phyloP scores from a whole-genome alignment of 2,329 filamentous ascomycete genomes.

The Aspergillus sp. region DNA sequence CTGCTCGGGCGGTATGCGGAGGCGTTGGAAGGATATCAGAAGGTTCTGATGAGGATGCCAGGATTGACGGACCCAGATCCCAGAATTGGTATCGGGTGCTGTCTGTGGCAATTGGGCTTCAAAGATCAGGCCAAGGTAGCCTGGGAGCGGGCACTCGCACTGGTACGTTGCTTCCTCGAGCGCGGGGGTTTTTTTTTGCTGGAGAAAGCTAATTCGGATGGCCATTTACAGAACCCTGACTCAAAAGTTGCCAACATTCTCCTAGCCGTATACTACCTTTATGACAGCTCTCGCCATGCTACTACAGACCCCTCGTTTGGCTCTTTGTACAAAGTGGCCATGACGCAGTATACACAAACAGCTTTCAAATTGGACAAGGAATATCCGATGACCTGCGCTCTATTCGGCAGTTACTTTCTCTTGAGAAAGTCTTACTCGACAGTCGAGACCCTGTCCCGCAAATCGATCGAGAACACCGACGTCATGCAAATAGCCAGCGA shows the following conservation, averaged over 20 bases:
- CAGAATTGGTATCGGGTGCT: constrained; percentile 93
- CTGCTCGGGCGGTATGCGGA: constrained; percentile 86
- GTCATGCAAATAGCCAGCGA: constrained; percentile 96
- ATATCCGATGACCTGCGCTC: constrained; percentile 84
- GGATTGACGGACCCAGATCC: constrained; percentile 91
- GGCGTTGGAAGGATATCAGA: constrained; percentile 82
- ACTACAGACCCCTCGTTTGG: constrained; percentile 85
- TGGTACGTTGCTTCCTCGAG: constrained; percentile 51
- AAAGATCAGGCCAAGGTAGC: constrained; percentile 89
- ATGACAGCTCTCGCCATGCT: constrained; percentile 79
- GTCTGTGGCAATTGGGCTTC: constrained; percentile 94
- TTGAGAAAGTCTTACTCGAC: constrained; percentile 78
- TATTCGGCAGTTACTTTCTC: constrained; percentile 89
- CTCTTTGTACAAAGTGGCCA: constrained; percentile 85
- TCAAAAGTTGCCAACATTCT: constrained; percentile 91
- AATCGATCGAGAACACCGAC: constrained; percentile 93
- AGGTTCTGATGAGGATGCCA: constrained; percentile 82
- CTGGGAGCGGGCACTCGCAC: constrained; percentile 85
- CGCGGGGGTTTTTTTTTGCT: background rate
- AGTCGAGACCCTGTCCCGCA: constrained; percentile 84
- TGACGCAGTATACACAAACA: constrained; percentile 91
- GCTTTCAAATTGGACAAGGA: constrained; percentile 94
- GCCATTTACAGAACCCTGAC: constrained; percentile 62
- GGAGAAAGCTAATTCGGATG: constrained; percentile 6
- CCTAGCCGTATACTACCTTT: constrained; percentile 86